phyloP scores from a whole-genome alignment of 495 filamentous ascomycete genomes.

The Cetradonia linearis region DNA sequence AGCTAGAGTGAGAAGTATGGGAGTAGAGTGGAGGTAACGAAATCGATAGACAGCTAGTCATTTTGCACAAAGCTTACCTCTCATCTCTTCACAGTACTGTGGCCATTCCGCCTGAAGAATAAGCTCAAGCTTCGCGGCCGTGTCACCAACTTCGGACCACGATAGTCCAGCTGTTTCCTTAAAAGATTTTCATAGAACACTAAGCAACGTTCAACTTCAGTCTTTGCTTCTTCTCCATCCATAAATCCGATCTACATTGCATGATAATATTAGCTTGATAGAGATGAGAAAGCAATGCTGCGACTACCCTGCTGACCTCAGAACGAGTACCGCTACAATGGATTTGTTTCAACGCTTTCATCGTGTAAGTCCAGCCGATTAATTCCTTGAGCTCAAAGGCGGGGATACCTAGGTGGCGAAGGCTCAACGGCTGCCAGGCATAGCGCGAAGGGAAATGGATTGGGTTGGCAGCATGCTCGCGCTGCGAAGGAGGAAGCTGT shows the following conservation, averaged over 20 bases:
- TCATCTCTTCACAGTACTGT: slow-evolving; percentile 43
- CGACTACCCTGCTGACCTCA: slow-evolving; percentile 9
- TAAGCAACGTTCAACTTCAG: slow-evolving; percentile 39
- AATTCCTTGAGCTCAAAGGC: not conserved
- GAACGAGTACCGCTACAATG: slow-evolving; percentile 10
- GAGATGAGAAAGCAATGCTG: too few species aligned
- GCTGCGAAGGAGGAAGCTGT: too few species aligned
- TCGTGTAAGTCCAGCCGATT: not conserved
- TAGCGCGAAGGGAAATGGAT: not conserved
- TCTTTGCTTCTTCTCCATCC: slow-evolving; percentile 41
- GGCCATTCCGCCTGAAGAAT: slow-evolving; percentile 34
- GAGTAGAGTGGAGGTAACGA: not conserved
- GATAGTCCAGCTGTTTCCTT: slow-evolving; percentile 36
- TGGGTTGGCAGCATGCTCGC: not conserved
- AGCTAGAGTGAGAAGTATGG: not conserved
- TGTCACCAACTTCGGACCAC: slow-evolving; percentile 39
- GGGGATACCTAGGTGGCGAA: not conserved
- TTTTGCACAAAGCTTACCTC: slow-evolving; percentile 24
- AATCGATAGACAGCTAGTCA: not conserved
- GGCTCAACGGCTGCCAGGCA: not conserved
- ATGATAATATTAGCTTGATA: not conserved
- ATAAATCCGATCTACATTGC: slow-evolving; percentile 39
- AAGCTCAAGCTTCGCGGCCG: slow-evolving; percentile 38
- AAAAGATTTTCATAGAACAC: slow-evolving; percentile 45
- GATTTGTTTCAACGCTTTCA: slow-evolving; percentile 9